Conservation (phyloP, 345 rosid genomes). For the Salix brachista region DNA sequence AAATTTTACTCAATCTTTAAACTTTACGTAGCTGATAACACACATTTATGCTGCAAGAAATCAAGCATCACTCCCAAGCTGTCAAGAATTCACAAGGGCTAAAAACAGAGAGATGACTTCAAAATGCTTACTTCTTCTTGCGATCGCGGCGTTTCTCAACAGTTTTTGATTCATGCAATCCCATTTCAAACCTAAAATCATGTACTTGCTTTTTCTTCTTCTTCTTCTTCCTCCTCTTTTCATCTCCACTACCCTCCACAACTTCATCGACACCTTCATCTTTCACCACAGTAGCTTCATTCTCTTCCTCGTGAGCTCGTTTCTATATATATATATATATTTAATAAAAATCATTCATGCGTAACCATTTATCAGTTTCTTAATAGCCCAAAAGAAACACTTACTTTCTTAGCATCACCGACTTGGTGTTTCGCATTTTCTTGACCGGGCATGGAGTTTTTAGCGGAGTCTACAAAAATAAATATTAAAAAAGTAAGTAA, state of each 20-base stretch:
- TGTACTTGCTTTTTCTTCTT: slow-evolving; percentile 60
- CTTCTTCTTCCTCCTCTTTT: slow-evolving; percentile 52
- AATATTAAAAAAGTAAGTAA: neutral
- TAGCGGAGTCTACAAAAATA: slow-evolving; percentile 21
- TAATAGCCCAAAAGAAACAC: neutral
- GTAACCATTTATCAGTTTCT: neutral
- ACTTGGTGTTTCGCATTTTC: slow-evolving; percentile 18
- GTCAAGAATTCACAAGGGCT: too few relatives aligned
- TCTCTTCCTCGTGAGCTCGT: slow-evolving; percentile 14
- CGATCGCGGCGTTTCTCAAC: slow-evolving; percentile 55
- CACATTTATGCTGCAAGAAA: too few relatives aligned
- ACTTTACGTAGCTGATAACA: too few relatives aligned
- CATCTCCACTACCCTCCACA: slow-evolving; percentile 15
- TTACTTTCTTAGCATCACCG: slow-evolving; percentile 13
- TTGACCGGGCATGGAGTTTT: slow-evolving; percentile 18
- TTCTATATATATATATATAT: slow-evolving; percentile 13
- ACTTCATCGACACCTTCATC: slow-evolving; percentile 22
- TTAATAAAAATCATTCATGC: neutral
- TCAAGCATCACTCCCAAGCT: too few relatives aligned
- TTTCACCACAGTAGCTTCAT: slow-evolving; percentile 17
- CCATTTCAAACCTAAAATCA: slow-evolving; percentile 63
- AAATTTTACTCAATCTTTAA: too few relatives aligned
- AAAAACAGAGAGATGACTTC: neutral
- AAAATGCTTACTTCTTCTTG: slow-evolving; percentile 49
- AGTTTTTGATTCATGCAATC: slow-evolving; percentile 28